Base-by-base conservation (phyloP, 2,329 filamentous ascomycete genomes). In the Annulohypoxylon truncatum region DNA sequence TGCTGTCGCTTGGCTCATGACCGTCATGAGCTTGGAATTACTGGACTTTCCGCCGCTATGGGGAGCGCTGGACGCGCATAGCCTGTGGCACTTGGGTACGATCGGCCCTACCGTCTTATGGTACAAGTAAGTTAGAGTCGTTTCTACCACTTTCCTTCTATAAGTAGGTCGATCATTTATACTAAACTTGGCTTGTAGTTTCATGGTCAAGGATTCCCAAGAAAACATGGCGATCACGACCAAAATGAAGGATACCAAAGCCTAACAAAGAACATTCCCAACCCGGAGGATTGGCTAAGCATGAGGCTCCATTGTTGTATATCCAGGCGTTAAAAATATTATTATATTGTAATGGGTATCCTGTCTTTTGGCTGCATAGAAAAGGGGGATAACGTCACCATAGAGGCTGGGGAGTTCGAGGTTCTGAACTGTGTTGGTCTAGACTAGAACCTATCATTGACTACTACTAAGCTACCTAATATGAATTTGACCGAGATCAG, bases 11-110 rank as follows among this genome's bases (percentile, higher is more conserved):
- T 97, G 94, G 94, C 86, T 99, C 72, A 89, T 95, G 73, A 82
- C 95, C 77, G 94, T 92, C 33, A 99, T 99, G 96, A 95, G 95
- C 78, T 83, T 99, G 79, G 96, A 99, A 82, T 79, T 99, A 72
- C 87, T 98, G 69, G 96, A 99, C 79, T 99, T 99, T 75, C 88
- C 96, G 57, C 96, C 96, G 1, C 85, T 92, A 81, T 84, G 87
- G 78, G 92, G 93, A 6, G 89, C 91, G 78, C 80, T 99, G 53
- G 96, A 99, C 83, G 96, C 96, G 3, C 96, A 99, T 81, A 94
- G 92, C 75, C 79, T 99, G 68, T 99, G 96, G 96, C 96, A 99
- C 85, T 78, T 97, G 67, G 93, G 94, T 61, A 99, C 96, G 0
- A 95, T 99, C 53, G 86, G 87, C 29, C 96, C 96, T 8, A 93